Base-by-base conservation (phyloP, 306 rosid genomes). In the peach (Prunus persica) region DNA sequence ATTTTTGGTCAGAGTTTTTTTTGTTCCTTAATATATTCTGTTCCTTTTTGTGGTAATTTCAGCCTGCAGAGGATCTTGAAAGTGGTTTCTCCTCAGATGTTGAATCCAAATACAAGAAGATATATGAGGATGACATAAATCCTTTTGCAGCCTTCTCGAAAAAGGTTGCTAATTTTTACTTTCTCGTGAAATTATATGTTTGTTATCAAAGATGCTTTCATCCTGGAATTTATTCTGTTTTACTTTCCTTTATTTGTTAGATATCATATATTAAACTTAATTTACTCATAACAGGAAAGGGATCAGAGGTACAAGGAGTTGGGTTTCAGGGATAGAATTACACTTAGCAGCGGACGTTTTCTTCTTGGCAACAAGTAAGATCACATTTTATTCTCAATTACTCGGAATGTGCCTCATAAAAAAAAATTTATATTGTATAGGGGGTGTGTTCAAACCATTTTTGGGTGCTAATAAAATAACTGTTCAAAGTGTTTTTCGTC, bases 111-210 rank as follows among this genome's bases (percentile, higher is more conserved):
- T 92, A 95, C 90, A 95, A 92, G 83, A 95, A 95, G 84, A 95
- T 95, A 79, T 95, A 95, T 1, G 99, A 95, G 86, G 99, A 95
- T 58, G 99, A 95, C 72, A 95, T 92, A 80, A 95, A 92, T 88
- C 99, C 97, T 73, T 92, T 95, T 87, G 99, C 99, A 50, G 99
- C 99, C 75, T 95, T 95, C 95, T 92, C 99, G 0, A 95, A 86
- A 86, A 95, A 92, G 97, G 99, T 95, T 70, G 61, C 20, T 61
- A 34, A 57, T 70, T 60, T 49, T 65, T 25, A 72, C 66, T 18
- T 84, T 63, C 34, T 67, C 61, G 49, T 24, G 73, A 74, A 54
- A 24, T 67, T 32, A 32, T 41, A n/a, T 14, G 64, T 63, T 76
- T 27, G 57, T 45, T 61, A 11, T 27, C 45, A 45, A 60, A 73